A percentile compares a stretch with the other conserved stretches of the same genome.
These are phyloP conservation scores for Kwoniella pini DNA, from an alignment of 768 basidiomycete species.

Conservation along the genomic window DNA sequence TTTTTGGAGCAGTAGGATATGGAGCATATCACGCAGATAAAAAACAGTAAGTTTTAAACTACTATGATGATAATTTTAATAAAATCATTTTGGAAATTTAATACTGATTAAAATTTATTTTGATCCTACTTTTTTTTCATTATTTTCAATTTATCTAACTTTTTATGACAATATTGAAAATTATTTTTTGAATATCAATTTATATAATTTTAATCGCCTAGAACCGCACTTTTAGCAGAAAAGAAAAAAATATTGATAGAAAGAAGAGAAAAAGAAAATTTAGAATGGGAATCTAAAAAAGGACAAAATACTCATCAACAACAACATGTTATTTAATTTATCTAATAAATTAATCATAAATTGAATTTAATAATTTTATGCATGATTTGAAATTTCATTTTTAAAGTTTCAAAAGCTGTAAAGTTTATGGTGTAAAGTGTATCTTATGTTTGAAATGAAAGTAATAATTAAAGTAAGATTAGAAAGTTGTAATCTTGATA, in stretches of 20 bases:
- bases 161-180: no score
- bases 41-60: conserved; percentile 47
- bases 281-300: conserved; percentile 37
- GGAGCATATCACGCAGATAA: conserved; percentile 47
- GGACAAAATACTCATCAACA: conserved; percentile 17
- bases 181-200: not conserved
- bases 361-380: not conserved
- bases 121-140: not conserved
- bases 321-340: conserved; percentile 8
- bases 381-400: no score
- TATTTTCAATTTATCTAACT: not conserved
- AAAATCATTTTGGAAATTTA: no score
- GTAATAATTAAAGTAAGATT: no score
- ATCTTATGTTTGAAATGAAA: no score
- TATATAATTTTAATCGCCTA: conserved; percentile 5
- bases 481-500: no score
- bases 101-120: not conserved
- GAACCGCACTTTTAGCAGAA: conserved; percentile 41
- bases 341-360: not conserved
- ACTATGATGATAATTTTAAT: no score
- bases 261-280: conserved; percentile 43
- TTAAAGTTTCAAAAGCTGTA: no score
- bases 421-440: no score
- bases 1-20: conserved; percentile 47
- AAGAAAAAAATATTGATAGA: conserved; percentile 37